phyloP scores from a whole-genome alignment of 352 stramenopile species.

The Aphanomyces invadans region DNA sequence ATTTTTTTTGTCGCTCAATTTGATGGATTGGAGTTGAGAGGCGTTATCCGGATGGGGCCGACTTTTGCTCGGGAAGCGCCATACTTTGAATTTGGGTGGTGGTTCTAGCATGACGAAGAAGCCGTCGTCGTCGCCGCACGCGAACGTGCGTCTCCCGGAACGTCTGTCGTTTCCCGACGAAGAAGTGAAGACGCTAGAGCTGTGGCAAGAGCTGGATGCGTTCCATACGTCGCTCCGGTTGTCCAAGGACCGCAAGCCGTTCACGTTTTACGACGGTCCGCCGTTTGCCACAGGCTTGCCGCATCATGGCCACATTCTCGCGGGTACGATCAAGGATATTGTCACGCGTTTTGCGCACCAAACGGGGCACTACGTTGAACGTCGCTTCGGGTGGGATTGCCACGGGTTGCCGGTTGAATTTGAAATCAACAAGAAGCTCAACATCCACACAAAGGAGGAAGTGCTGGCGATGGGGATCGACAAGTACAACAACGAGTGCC shows the following conservation, averaged over 20 bases:
- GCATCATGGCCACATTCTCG: conserved; percentile 98
- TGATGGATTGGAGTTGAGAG: not conserved
- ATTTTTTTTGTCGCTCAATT: too few species aligned
- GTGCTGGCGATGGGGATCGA: conserved; percentile 96
- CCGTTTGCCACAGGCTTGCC: conserved; percentile 98
- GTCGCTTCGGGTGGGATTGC: conserved; percentile 99
- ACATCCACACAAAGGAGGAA: conserved; percentile 96
- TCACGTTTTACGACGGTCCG: conserved; percentile 99
- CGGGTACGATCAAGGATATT: conserved; percentile 99
- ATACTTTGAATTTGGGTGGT: conserved; percentile 6
- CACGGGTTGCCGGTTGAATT: conserved; percentile 99
- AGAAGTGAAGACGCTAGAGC: conserved; percentile 62
- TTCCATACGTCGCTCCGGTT: conserved; percentile 89
- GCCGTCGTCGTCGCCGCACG: conserved; percentile 1
- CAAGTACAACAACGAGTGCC: conserved; percentile 98
- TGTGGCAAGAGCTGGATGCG: conserved; percentile 82
- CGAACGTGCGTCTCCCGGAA: conserved; percentile 43
- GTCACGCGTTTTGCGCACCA: conserved; percentile 99
- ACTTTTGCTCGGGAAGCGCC: not conserved
- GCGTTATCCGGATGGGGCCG: not conserved
- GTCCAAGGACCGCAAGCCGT: conserved; percentile 90
- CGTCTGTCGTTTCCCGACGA: conserved; percentile 82
- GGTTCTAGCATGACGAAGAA: conserved; percentile 4
- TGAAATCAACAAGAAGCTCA: conserved; percentile 99
- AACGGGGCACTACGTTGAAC: conserved; percentile 94